These are phyloP conservation scores for Wallacemonas sp. DNA, from an alignment of 208 protist species.

Conservation along the genomic window DNA sequence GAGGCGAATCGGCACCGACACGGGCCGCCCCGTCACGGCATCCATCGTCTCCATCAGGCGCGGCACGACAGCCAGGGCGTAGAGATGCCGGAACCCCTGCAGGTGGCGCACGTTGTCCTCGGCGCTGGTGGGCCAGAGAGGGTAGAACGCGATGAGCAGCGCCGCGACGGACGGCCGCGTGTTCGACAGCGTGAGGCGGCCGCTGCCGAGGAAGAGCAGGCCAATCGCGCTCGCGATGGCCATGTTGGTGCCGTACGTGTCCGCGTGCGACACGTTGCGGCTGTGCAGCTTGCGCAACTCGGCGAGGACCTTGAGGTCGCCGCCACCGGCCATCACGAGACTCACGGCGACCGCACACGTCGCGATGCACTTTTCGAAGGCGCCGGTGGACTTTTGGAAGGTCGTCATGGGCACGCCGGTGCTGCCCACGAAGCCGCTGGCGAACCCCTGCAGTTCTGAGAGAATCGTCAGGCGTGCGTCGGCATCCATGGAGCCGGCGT, in stretches of 20 bases:
- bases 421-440: constrained; percentile 57
- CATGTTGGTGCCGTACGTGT: constrained; percentile 94
- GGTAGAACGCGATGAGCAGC: constrained; percentile 94
- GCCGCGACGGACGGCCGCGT: constrained; percentile 82
- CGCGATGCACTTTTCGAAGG: constrained; percentile 74
- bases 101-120: constrained; percentile 93
- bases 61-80: constrained; percentile 93
- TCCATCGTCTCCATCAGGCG: constrained; percentile 92
- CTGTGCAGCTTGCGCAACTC: constrained; percentile 73
- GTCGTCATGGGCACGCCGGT: constrained; percentile 42
- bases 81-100: constrained; percentile 94
- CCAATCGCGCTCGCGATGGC: constrained; percentile 94
- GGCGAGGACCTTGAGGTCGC: constrained; percentile 77
- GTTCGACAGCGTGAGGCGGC: constrained; percentile 88
- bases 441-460: constrained; percentile 72
- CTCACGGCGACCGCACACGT: constrained; percentile 63
- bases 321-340: constrained; percentile 94
- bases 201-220: constrained; percentile 94
- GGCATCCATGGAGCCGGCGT: constrained; percentile 75
- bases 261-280: constrained; percentile 26
- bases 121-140: constrained; percentile 81
- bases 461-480: constrained; percentile 52
- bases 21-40: constrained; percentile 77
- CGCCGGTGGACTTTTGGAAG: constrained; percentile 72
- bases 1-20: constrained; percentile 73